phyloP scores from a whole-genome alignment of 2,329 filamentous ascomycete species.

The Dothideomycetes sp. region DNA sequence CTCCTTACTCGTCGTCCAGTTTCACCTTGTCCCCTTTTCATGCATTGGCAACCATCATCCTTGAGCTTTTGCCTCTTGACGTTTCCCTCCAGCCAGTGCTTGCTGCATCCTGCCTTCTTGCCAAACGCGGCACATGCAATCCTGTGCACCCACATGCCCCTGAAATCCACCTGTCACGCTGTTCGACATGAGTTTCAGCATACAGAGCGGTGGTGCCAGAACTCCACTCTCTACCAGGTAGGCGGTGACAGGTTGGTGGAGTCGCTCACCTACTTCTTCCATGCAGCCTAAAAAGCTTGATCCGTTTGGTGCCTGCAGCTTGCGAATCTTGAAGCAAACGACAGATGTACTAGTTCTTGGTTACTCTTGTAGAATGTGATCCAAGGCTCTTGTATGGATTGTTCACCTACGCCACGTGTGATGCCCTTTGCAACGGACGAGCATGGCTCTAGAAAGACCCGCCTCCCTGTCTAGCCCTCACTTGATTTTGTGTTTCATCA shows the following conservation, averaged over 20 bases:
- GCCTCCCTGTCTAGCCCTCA: constrained; percentile 11
- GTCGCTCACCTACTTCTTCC: no score
- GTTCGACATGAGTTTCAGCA: constrained; percentile 10
- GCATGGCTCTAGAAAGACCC: constrained; percentile 7
- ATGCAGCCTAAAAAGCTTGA: constrained; percentile 12
- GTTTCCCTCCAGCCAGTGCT: background rate
- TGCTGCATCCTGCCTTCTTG: constrained; percentile 6
- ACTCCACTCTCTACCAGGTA: constrained; percentile 2
- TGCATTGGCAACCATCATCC: constrained; percentile 1
- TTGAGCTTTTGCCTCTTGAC: constrained; percentile 2
- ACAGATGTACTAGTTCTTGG: background rate
- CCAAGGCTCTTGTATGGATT: background rate
- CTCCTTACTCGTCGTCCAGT: background rate
- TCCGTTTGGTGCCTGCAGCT: constrained; percentile 7
- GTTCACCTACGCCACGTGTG: constrained; percentile 13
- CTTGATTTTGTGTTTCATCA: constrained; percentile 7
- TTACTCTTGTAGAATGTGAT: no score
- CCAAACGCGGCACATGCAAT: constrained; percentile 8
- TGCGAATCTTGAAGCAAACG: constrained; percentile 11
- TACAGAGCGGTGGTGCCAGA: background rate
- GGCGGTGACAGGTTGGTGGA: constrained; percentile 1
- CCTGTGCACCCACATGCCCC: constrained; percentile 12
- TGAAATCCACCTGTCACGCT: constrained; percentile 9
- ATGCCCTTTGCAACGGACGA: constrained; percentile 9
- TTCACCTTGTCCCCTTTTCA: background rate